phyloP scores from a whole-genome alignment of 352 stramenopile species.

The Plasmopara muralis region DNA sequence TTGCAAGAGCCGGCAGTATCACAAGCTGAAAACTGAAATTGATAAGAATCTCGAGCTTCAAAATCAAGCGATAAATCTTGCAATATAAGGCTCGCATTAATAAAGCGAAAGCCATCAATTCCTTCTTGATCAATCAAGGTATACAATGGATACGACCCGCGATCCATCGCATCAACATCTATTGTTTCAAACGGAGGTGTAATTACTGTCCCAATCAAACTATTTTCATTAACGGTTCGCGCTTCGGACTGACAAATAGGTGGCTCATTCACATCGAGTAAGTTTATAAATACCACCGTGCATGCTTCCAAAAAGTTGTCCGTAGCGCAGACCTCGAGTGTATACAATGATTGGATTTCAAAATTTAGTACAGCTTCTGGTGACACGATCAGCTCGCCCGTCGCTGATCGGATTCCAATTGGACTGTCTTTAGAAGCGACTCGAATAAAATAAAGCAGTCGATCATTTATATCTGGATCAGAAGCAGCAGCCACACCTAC shows the following conservation, averaged over 20 bases:
- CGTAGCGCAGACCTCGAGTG: conserved; percentile 9
- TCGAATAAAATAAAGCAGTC: conserved; percentile 9
- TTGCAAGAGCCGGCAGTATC: conserved; percentile 9
- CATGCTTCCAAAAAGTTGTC: conserved; percentile 10
- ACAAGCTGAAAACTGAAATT: conserved; percentile 15
- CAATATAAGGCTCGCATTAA: conserved; percentile 9
- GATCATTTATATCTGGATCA: conserved; percentile 12
- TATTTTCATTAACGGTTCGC: conserved; percentile 20
- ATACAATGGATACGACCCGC: conserved; percentile 1
- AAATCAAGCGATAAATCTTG: conserved; percentile 8
- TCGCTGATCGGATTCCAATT: conserved; percentile 11
- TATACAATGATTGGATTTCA: conserved; percentile 10
- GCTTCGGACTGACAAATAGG: conserved; percentile 12
- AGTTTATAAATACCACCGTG: conserved; percentile 2
- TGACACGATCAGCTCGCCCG: conserved; percentile 5
- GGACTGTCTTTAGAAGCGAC: not conserved
- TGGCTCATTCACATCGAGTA: conserved; percentile 21
- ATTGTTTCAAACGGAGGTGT: conserved; percentile 7
- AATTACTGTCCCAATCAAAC: conserved; percentile 9
- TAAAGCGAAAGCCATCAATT: conserved; percentile 11
- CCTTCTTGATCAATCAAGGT: conserved; percentile 7
- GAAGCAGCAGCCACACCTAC: conserved; percentile 11
- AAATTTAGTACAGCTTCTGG: conserved; percentile 8
- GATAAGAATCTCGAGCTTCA: conserved; percentile 9
- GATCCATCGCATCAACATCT: conserved; percentile 12